Base-by-base conservation (phyloP, 306 rosid species). In the Neltuma alba region DNA sequence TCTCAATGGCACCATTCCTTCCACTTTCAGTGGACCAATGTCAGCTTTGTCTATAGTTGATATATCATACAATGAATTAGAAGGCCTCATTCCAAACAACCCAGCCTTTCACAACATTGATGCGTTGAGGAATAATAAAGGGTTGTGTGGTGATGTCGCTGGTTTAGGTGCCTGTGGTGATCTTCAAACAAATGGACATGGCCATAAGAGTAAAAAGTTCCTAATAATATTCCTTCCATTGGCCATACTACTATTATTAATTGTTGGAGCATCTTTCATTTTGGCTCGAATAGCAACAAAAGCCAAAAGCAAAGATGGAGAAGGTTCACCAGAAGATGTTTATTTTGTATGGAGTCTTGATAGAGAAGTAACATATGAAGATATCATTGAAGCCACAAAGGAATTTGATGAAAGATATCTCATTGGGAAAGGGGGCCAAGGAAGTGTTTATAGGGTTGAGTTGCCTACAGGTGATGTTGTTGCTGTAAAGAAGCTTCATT, bases 1-100 rank as follows among this genome's bases (percentile, higher is more conserved):
- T 47, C 79, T 86, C 42, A 73, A 64, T 30, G 74, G 85, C 65
- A 70, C 63, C 0, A 83, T 86, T 27, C 85, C 85, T 2, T 44
- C 77, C 6, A 30, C 41, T 25, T 81, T 83, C 30, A 41, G 16
- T 20, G 57, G 57, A 48, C 1, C 52, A 13, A 48, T 48, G 57
- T 48, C 57, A 16, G 57, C 23, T 16, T 48, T 54, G 12, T n/a
- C 30, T 54, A 1, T 20, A 1, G 57, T 48, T 48, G 9, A 48
- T 25, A 18, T 48, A 18, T 48, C 57, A 48, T 20, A 14, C 57
- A 48, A 48, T 20, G 23, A 18, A 16, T 48, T 48, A 48, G 9
- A 48, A 18, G 57, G 57, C 23, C 57, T 69, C 3, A 13, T 82
- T 63, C 82, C 82, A 30, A 63, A 18, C 69, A 82, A 13, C 3